Percentiles rank a stretch among this genome's conserved stretches.
These are phyloP conservation scores for Haplographium delicatum DNA, from an alignment of 495 filamentous ascomycete genomes.

Conservation along the genomic window DNA sequence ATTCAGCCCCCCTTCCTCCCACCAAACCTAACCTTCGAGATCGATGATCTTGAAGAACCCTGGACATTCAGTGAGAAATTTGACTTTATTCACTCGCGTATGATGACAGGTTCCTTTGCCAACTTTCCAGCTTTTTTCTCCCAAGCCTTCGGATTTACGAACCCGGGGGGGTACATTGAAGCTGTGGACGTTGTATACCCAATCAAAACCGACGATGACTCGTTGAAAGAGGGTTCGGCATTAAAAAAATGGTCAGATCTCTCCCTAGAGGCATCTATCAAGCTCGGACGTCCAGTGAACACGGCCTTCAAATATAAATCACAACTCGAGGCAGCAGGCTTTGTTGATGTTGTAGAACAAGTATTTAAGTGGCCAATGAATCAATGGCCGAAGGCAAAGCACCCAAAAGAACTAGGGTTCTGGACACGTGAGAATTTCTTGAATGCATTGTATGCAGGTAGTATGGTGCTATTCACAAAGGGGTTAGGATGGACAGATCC, in stretches of 20 bases:
- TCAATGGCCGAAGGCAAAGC: constrained; percentile 39
- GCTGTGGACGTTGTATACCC: background rate
- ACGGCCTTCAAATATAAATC: background rate
- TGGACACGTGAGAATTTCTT: constrained; percentile 38
- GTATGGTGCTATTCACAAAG: constrained; percentile 43
- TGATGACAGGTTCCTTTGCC: constrained; percentile 37
- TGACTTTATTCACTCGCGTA: constrained; percentile 47
- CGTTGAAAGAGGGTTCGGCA: background rate
- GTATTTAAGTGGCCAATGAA: constrained; percentile 49
- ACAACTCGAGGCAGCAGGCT: constrained; percentile 47
- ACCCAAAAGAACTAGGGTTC: constrained; percentile 35
- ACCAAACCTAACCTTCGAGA: constrained; percentile 46
- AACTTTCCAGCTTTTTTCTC: constrained; percentile 8
- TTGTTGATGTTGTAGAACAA: constrained; percentile 49
- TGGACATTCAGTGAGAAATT: constrained; percentile 45
- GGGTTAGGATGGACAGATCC: constrained; percentile 44
- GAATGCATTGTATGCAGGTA: constrained; percentile 39
- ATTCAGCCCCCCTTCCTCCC: constrained; percentile 45
- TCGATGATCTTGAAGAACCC: constrained; percentile 50
- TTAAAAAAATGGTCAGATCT: constrained; percentile 17
- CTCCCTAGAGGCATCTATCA: constrained; percentile 14
- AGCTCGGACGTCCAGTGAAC: background rate
- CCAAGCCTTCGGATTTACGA: background rate
- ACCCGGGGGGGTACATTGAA: background rate
- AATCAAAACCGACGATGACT: background rate